phyloP scores from a whole-genome alignment of 306 rosid genomes.

The apple (Malus domestica) region DNA sequence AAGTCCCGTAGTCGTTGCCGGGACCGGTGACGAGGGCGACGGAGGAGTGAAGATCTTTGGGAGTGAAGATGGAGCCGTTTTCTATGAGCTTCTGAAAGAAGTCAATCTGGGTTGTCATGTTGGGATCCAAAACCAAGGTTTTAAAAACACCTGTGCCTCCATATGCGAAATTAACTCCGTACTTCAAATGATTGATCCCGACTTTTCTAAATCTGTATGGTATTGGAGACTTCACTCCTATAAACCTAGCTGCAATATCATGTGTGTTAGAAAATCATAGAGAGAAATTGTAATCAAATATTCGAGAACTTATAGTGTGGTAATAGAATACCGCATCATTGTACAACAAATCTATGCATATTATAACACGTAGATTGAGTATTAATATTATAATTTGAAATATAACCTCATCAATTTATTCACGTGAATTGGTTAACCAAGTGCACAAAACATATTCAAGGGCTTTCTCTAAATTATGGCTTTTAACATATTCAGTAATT shows the following conservation, averaged over 20 bases:
- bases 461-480: neutral
- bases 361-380: too few relatives aligned
- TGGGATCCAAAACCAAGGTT: constrained; percentile 46
- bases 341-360: too few relatives aligned
- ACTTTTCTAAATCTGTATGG: constrained; percentile 56
- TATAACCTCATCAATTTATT: too few relatives aligned
- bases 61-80: constrained; percentile 18
- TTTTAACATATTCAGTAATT: too few relatives aligned
- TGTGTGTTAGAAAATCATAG: neutral
- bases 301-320: neutral
- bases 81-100: constrained; percentile 31
- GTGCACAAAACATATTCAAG: neutral
- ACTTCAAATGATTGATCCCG: constrained; percentile 29
- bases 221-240: constrained; percentile 67
- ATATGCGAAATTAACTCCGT: constrained; percentile 80
- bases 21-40: constrained; percentile 63
- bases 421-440: too few relatives aligned
- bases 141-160: constrained; percentile 86
- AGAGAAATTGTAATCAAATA: neutral
- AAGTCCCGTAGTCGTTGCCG: constrained; percentile 68
- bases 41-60: constrained; percentile 38
- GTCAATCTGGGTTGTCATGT: constrained; percentile 79
- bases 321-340: too few relatives aligned
- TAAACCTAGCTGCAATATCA: constrained; percentile 44
- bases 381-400: neutral